Conservation (phyloP, 2,329 filamentous ascomycete genomes). For the Aspergillus sp. region DNA sequence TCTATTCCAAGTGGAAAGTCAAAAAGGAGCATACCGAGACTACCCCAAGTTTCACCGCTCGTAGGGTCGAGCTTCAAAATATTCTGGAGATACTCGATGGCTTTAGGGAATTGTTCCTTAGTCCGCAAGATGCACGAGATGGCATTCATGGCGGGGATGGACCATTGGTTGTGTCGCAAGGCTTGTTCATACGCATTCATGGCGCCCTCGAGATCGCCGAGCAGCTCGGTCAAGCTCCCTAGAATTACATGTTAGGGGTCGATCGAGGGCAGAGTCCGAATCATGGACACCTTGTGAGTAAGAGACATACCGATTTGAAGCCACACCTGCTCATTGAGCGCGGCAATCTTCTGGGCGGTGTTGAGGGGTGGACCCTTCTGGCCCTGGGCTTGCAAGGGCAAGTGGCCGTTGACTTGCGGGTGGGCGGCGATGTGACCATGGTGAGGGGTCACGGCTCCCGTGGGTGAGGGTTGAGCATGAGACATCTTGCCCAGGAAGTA, state of each 20-base stretch:
- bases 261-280: conserved; percentile 3
- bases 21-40: conserved; percentile 63
- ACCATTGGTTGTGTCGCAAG: conserved; percentile 81
- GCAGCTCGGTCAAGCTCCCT: conserved; percentile 83
- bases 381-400: conserved; percentile 51
- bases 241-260: conserved; percentile 11
- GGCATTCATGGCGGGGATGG: conserved; percentile 86
- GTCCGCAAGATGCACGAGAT: conserved; percentile 89
- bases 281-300: too few relatives aligned
- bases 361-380: conserved; percentile 59
- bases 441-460: conserved; percentile 67
- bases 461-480: conserved; percentile 77
- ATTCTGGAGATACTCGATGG: conserved; percentile 86
- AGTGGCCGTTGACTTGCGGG: conserved; percentile 50
- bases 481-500: conserved; percentile 53
- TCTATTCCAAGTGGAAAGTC: not conserved
- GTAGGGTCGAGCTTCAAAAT: conserved; percentile 85
- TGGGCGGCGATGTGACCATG: conserved; percentile 45
- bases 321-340: conserved; percentile 86
- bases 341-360: conserved; percentile 70
- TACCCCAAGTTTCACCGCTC: conserved; percentile 96
- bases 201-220: conserved; percentile 85
- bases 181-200: conserved; percentile 89
- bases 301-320: conserved; percentile 75
- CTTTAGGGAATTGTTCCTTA: conserved; percentile 89